These are phyloP conservation scores for Didymellaceae sp. DNA, from an alignment of 2,329 filamentous ascomycete genomes.

Conservation along the genomic window DNA sequence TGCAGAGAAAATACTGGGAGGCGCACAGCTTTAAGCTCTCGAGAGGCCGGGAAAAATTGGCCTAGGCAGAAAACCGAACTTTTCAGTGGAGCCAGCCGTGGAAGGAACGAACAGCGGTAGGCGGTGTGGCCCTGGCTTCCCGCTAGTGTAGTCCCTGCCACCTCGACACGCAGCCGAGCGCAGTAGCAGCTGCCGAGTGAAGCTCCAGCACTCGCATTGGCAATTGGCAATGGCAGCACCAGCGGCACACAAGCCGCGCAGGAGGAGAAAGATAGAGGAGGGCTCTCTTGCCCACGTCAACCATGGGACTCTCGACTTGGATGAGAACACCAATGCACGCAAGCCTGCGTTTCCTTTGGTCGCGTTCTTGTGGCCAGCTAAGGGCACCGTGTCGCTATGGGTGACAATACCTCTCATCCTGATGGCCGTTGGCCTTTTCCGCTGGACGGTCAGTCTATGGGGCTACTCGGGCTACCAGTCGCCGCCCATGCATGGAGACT, in stretches of 20 bases:
- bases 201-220: constrained; percentile 31
- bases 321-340: constrained; percentile 54
- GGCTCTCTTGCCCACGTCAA: constrained; percentile 47
- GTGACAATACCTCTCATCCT: constrained; percentile 84
- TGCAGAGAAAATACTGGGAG: constrained; percentile 15
- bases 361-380: constrained; percentile 92
- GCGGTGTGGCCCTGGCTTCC: constrained; percentile 10
- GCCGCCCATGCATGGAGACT: constrained; percentile 94
- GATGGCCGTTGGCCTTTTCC: constrained; percentile 88
- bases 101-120: neutral
- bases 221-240: constrained; percentile 46
- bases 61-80: constrained; percentile 6
- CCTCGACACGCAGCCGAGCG: constrained; percentile 10
- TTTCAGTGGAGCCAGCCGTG: constrained; percentile 9
- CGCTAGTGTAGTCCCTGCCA: constrained; percentile 7
- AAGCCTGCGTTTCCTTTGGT: constrained; percentile 85
- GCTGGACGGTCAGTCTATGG: constrained; percentile 93
- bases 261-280: constrained; percentile 52
- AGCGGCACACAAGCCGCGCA: constrained; percentile 50
- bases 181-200: neutral
- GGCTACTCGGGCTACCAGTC: constrained; percentile 87
- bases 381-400: constrained; percentile 87
- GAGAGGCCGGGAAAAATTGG: constrained; percentile 4
- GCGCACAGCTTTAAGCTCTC: constrained; percentile 19
- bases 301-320: constrained; percentile 54